A percentile compares a stretch with the other conserved stretches of the same genome.
Conservation (phyloP, 208 protist species). For the Trichomonas gallinae region DNA sequence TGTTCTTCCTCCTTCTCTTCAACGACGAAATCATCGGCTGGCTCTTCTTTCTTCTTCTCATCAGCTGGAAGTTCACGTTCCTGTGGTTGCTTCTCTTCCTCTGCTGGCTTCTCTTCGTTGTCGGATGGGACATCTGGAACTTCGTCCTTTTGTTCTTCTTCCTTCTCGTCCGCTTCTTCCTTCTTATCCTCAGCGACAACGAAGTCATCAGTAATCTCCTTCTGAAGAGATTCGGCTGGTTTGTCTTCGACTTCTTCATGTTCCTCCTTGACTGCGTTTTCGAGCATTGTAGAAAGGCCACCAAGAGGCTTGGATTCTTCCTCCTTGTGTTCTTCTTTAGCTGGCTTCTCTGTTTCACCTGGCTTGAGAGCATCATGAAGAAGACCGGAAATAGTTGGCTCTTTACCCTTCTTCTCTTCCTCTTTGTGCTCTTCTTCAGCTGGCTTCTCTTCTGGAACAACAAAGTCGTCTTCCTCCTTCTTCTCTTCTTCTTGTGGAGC, state of each 20-base stretch:
- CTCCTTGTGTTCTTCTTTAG: not conserved
- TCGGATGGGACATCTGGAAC: too few species aligned
- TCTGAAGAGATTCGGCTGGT: not conserved
- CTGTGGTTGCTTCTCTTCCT: too few species aligned
- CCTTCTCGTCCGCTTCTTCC: not conserved
- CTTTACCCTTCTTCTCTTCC: not conserved
- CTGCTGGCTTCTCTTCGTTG: too few species aligned
- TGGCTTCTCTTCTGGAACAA: not conserved
- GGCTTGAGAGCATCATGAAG: too few species aligned
- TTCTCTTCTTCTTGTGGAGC: not conserved
- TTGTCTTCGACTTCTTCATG: not conserved
- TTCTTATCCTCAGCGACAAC: not conserved
- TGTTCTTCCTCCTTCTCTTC: not conserved
- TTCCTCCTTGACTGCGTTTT: not conserved
- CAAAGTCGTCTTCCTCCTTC: not conserved
- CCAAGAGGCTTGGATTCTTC: not conserved
- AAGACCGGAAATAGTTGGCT: too few species aligned
- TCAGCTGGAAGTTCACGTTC: not conserved
- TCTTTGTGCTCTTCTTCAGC: not conserved
- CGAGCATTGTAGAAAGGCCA: not conserved
- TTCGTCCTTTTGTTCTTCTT: too few species aligned
- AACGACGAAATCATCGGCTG: not conserved
- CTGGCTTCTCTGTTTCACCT: too few species aligned
- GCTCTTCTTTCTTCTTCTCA: not conserved
- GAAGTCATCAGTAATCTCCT: not conserved